Evolutionary conservation across 2,329 filamentous ascomycete species (phyloP), one percentile per base, ranked within the genome.

Genomic region (Colletotrichum magnum): DNA sequence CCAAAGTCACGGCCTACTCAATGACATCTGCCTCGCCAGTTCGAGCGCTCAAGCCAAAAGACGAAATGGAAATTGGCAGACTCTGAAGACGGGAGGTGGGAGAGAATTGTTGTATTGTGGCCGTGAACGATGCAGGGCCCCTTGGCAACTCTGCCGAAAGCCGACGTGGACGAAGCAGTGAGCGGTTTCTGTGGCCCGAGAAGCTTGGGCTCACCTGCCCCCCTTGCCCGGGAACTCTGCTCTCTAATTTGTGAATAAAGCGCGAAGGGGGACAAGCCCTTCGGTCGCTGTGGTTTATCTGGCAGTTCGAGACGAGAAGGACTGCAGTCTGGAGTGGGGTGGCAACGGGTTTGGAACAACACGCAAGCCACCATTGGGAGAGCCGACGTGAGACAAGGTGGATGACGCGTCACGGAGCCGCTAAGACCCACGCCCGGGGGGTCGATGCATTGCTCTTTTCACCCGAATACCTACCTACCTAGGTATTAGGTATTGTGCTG

Each of bases 321-420:
- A 52, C 51, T 63, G 63, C 64, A 41, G 68, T 61, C 53, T 58
- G 64, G 45, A 53, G 68, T 68, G 68, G 68, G 64, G 68, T 70
- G 64, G 68, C 68, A 54, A 70, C 53, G 64, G 52, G 52, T 67
- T 70, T 70, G 47, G 56, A 69, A 67, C 67, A 70, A 63, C 68
- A 68, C 68, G 64, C 68, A 70, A 70, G 68, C 68, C 68, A 68
- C 64, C 64, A 67, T 67, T 70, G 63, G 32, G 57, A 62, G 58
- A 41, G 18, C 43, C 63, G 52, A 70, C 9, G 64, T 68, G 68
- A 70, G 64, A 70, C 68, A 70, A 48, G 58, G 68, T 62, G 64
- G 68, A 70, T 70, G 68, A 70, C 68, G 68, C 68, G 68, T 70
- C 68, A 70, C 68, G 39, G 63, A 54, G 64, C 62, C 61, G 68